Conservation (phyloP, 2,329 filamentous ascomycete genomes). For the Sporothrix schenckii region DNA sequence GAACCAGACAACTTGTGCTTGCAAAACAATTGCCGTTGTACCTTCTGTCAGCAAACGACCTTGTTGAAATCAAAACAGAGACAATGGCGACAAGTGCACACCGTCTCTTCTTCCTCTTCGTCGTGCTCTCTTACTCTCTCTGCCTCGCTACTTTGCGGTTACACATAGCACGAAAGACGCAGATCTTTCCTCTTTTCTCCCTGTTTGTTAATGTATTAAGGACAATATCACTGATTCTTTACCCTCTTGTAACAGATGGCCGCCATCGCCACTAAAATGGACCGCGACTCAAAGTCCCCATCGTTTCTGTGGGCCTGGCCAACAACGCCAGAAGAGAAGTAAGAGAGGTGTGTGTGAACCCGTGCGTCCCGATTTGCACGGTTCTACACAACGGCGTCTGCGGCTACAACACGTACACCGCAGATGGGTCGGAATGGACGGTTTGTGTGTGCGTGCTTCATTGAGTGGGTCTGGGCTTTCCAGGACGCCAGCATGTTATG, state of each 20-base stretch:
- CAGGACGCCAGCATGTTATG: conserved; percentile 15
- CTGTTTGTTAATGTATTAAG: conserved; percentile 14
- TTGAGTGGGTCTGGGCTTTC: conserved; percentile 14
- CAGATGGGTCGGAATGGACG: neutral
- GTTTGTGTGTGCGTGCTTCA: conserved; percentile 8
- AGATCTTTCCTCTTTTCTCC: conserved; percentile 28
- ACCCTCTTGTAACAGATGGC: conserved; percentile 47
- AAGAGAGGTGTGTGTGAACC: conserved; percentile 12
- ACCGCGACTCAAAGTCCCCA: neutral
- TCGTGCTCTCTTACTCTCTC: conserved; percentile 7
- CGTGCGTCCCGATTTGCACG: conserved; percentile 5
- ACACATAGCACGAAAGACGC: conserved; percentile 7
- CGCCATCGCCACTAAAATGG: conserved; percentile 43
- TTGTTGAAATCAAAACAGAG: neutral
- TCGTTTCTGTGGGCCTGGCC: neutral
- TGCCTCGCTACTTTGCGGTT: neutral
- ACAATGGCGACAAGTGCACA: neutral
- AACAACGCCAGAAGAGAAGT: conserved; percentile 8
- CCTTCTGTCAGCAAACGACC: conserved; percentile 3
- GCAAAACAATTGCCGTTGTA: neutral
- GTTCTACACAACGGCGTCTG: conserved; percentile 5
- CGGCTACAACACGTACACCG: conserved; percentile 4
- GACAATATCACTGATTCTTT: conserved; percentile 47
- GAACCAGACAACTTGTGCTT: neutral
- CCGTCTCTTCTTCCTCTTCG: neutral